Conservation (phyloP, 2,329 filamentous ascomycete genomes). For the Ophiocordyceps camponoti-floridani region DNA sequence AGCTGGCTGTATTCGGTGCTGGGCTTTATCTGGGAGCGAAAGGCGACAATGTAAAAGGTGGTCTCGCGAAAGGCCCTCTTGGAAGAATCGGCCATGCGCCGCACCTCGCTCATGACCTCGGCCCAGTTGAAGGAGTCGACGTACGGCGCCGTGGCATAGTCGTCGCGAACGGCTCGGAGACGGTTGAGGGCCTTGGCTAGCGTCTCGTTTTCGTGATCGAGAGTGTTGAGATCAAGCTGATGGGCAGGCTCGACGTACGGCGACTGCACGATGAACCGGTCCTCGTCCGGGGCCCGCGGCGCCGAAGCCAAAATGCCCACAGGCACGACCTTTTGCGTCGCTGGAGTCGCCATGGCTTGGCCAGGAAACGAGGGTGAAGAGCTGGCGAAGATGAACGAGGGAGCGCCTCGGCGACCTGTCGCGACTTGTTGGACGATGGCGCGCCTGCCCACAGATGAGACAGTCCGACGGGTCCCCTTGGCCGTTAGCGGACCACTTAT, state of each 20-base stretch:
- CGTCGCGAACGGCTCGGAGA: slow-evolving; percentile 41
- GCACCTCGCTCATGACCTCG: slow-evolving; percentile 40
- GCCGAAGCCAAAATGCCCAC: slow-evolving; percentile 10
- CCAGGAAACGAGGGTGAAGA: neutral
- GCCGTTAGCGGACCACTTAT: slow-evolving; percentile 1
- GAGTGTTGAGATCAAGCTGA: slow-evolving; percentile 50
- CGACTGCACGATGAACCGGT: slow-evolving; percentile 41
- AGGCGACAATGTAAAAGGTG: slow-evolving; percentile 70
- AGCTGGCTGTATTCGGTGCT: slow-evolving; percentile 51
- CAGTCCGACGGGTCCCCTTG: neutral
- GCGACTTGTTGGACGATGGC: neutral
- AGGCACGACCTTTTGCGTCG: slow-evolving; percentile 8
- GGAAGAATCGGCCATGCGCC: slow-evolving; percentile 25
- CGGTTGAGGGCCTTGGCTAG: slow-evolving; percentile 53
- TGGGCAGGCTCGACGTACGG: slow-evolving; percentile 58
- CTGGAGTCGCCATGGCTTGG: slow-evolving; percentile 10
- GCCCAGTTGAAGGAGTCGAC: slow-evolving; percentile 61
- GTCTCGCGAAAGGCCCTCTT: slow-evolving; percentile 37
- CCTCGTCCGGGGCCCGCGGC: slow-evolving; percentile 5
- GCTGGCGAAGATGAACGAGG: neutral
- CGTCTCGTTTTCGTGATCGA: slow-evolving; percentile 48
- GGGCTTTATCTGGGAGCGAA: slow-evolving; percentile 54
- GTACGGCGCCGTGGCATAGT: slow-evolving; percentile 67
- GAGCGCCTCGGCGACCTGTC: too few relatives aligned
- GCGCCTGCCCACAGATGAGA: too few relatives aligned